Evolutionary conservation across 768 basidiomycete genomes (phyloP).

Genomic region (Calocybe gangraenosa): DNA sequence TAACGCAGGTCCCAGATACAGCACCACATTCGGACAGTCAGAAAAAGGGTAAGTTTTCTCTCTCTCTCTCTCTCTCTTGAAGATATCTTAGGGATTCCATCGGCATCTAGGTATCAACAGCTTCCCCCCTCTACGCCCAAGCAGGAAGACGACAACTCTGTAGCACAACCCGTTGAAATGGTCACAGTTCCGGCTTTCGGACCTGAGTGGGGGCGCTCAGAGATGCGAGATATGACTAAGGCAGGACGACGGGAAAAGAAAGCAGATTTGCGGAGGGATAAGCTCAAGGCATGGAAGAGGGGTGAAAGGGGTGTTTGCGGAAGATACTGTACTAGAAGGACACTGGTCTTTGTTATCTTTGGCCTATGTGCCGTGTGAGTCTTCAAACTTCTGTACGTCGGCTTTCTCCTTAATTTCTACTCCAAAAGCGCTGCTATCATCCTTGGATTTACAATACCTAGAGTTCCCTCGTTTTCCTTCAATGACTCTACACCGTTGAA

Average conservation of each 20-base stretch:
- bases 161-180: slow-evolving; percentile 65
- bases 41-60: slow-evolving; percentile 50
- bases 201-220: slow-evolving; percentile 81
- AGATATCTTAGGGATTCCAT: slow-evolving; percentile 2
- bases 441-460: slow-evolving; percentile 77
- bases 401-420: slow-evolving; percentile 7
- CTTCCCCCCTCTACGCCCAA: slow-evolving; percentile 35
- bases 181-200: slow-evolving; percentile 92
- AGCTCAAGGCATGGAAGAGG: slow-evolving; percentile 75
- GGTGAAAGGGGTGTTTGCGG: slow-evolving; percentile 81
- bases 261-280: slow-evolving; percentile 44
- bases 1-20: slow-evolving; percentile 78
- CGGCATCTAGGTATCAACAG: slow-evolving; percentile 38
- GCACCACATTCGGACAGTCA: slow-evolving; percentile 49
- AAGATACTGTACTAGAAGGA: slow-evolving; percentile 67
- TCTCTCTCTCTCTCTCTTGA: background rate
- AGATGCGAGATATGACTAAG: slow-evolving; percentile 75
- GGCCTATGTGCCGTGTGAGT: slow-evolving; percentile 54
- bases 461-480: slow-evolving; percentile 72
- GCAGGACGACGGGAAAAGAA: slow-evolving; percentile 62
- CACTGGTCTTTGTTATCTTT: slow-evolving; percentile 67
- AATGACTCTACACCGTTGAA: slow-evolving; percentile 53
- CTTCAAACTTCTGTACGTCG: background rate
- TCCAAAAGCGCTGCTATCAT: slow-evolving; percentile 55
- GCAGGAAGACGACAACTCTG: slow-evolving; percentile 28